These are phyloP conservation scores for Lycium barbarum DNA, from an alignment of 257 asterid genomes.

Conservation along the genomic window DNA sequence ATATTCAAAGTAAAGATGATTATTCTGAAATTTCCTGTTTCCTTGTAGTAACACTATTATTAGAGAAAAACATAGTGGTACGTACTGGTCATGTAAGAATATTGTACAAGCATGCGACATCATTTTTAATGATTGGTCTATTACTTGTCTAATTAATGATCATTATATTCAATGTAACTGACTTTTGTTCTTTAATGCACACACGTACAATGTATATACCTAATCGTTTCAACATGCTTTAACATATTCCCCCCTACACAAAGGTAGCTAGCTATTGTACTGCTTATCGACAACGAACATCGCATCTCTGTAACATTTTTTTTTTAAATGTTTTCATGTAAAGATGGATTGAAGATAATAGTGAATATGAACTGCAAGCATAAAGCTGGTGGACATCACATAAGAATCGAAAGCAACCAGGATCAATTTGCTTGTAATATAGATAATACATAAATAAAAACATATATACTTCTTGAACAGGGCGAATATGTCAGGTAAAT, in stretches of 20 bases:
- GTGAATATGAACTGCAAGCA: too few species aligned
- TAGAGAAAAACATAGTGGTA: background rate
- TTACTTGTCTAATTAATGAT: background rate
- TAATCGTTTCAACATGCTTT: background rate
- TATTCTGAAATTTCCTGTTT: background rate
- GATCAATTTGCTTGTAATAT: too few species aligned
- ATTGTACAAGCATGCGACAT: background rate
- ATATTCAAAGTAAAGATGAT: background rate
- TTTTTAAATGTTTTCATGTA: too few species aligned
- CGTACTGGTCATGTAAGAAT: background rate
- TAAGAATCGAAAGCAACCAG: too few species aligned
- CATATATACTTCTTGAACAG: too few species aligned
- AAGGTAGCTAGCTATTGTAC: background rate
- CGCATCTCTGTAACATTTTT: background rate
- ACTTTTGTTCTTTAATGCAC: too few species aligned
- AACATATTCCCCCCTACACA: background rate
- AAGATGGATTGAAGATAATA: too few species aligned
- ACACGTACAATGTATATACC: too few species aligned
- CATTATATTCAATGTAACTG: background rate
- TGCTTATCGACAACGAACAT: background rate
- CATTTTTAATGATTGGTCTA: background rate
- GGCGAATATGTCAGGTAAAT: too few species aligned
- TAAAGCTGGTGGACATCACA: too few species aligned
- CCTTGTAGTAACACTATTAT: background rate
- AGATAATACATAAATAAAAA: too few species aligned